Evolutionary conservation across 1,284 basidiomycete genomes (phyloP).

Genomic region (Fomes fomentarius): DNA sequence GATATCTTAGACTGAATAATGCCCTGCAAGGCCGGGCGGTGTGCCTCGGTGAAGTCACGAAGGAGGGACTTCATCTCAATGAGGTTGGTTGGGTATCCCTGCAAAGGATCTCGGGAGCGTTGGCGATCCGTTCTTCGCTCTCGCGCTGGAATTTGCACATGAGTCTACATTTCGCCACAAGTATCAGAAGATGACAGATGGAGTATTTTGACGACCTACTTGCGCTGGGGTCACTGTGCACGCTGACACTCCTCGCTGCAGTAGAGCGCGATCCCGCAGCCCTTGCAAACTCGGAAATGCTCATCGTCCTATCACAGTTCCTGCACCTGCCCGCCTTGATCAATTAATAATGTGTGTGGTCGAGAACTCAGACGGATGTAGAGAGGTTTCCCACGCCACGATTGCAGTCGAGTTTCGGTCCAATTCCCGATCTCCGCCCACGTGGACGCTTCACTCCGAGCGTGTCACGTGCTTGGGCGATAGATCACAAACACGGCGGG

Average conservation of each 20-base stretch:
- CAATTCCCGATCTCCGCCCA: too few species aligned
- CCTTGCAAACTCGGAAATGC: constrained; percentile 6
- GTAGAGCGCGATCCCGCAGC: constrained; percentile 5
- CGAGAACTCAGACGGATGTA: too few species aligned
- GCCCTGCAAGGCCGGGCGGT: constrained; percentile 5
- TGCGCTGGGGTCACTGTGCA: constrained; percentile 8
- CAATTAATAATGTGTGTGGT: too few species aligned
- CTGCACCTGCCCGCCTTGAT: constrained; percentile 6
- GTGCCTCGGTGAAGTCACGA: constrained; percentile 8
- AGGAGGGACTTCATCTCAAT: constrained; percentile 3
- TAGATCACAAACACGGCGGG: too few species aligned
- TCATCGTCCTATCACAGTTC: constrained; percentile 6
- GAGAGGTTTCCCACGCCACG: too few species aligned
- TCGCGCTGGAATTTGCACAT: constrained; percentile 7
- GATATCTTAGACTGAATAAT: constrained; percentile 5
- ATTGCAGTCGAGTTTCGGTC: too few species aligned
- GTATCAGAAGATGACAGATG: not conserved
- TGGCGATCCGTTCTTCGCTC: not conserved
- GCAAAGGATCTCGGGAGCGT: not conserved
- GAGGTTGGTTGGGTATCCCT: constrained; percentile 1
- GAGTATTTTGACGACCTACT: not conserved
- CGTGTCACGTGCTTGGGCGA: too few species aligned
- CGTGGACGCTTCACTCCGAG: too few species aligned
- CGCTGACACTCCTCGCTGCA: constrained; percentile 8
- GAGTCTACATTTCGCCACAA: not conserved